Evolutionary conservation across 306 rosid species (phyloP), one percentile per base, ranked within the genome.

Genomic region (Cyclanthera cordifolia): DNA sequence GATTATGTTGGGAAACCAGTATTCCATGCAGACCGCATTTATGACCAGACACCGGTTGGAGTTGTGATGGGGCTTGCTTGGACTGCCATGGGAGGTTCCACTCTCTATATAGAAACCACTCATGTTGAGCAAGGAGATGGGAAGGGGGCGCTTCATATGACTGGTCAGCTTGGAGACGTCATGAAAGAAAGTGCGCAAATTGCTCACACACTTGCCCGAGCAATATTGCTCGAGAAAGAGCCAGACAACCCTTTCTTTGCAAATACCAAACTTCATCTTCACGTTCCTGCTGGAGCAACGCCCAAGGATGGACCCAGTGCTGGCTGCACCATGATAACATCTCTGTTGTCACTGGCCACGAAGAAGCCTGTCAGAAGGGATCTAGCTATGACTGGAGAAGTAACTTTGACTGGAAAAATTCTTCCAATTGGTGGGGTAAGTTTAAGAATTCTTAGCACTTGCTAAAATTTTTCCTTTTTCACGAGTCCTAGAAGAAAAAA

Each of bases 41-140:
- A 86, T 53, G 81, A 85, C 54, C 87, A 75, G 77, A 94, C 96
- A 59, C 99, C 99, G 14, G 66, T 77, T 34, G 99, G 99, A 67
- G 99, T 94, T 24, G 99, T 94, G 37, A 88, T 94, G 99, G 99
- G 99, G 76, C 97, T 94, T 63, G 99, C 99, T 63, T 94, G 99
- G 99, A 90, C 99, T 45, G 86, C 99, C 70, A 90, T 94, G 99
- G 99, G 99, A 19, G 99, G 99, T 34, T 94, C 97, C 74, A 94
- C 99, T 1, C 82, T 94, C 59, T 94, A 94, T 77, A 86, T 94
- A 72, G 99, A 90, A 82, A 94, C 99, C 23, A 79, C 88, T 56
- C 73, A 78, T 47, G 73, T 90, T 72, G 97, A 94, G 77, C 83
- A 90, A 85, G 91, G 84, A 76, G 97, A 94, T 30, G 97, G 95